Evolutionary conservation across 148 eudicot species (phyloP).

Genomic region (Camellia lanceoleosa): DNA sequence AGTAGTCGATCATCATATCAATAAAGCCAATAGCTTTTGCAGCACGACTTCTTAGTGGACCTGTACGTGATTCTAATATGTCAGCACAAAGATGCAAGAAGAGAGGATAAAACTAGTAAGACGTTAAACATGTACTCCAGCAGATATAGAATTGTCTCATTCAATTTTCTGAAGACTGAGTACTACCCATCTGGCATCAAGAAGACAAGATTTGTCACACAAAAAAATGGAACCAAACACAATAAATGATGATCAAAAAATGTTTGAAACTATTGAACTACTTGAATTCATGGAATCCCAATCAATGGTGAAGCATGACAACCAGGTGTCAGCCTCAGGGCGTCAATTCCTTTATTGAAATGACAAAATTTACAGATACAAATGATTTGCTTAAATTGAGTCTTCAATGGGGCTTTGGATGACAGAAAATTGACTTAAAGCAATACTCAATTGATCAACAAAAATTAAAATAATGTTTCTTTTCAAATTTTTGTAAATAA

Average conservation of each 20-base stretch:
- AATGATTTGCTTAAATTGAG: not conserved
- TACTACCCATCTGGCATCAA: not conserved
- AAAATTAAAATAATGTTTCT: too few relatives aligned
- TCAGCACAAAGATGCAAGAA: not conserved
- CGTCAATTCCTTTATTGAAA: too few relatives aligned
- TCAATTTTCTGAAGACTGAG: not conserved
- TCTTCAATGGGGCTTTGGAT: not conserved
- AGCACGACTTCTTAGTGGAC: slow-evolving; percentile 96
- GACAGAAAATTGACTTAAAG: not conserved
- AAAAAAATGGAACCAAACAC: not conserved
- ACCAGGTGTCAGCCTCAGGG: not conserved
- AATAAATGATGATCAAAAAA: not conserved
- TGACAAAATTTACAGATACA: not conserved
- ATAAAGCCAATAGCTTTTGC: slow-evolving; percentile 98
- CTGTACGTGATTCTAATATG: slow-evolving; percentile 29
- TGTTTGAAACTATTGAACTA: not conserved
- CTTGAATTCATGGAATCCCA: not conserved
- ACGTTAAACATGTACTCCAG: not conserved
- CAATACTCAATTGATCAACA: not conserved
- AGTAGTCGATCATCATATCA: slow-evolving; percentile 94
- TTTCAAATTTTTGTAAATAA: too few relatives aligned
- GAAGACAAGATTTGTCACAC: not conserved
- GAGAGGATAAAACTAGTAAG: not conserved
- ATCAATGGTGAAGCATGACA: not conserved
- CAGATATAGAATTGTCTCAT: not conserved